phyloP scores from a whole-genome alignment of 78 protist genomes.

The Dictyostelium firmibasis region DNA sequence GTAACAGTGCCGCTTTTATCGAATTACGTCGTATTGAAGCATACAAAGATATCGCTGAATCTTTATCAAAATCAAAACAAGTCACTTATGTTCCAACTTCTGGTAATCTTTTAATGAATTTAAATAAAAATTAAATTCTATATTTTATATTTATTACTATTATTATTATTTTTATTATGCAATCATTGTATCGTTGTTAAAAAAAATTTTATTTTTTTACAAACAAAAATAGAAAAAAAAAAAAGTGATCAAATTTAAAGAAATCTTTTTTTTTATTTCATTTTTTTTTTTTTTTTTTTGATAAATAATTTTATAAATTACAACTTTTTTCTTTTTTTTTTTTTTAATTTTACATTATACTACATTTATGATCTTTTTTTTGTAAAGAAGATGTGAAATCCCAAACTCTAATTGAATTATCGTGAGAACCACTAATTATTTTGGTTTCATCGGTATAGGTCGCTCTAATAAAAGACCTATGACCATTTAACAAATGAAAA shows the following conservation, averaged over 20 bases:
- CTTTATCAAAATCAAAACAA: constrained; percentile 45
- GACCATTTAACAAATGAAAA: background rate
- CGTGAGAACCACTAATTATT: constrained; percentile 32
- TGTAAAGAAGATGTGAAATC: background rate
- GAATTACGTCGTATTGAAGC: constrained; percentile 84
- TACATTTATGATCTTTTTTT: constrained; percentile 9
- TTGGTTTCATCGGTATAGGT: constrained; percentile 44
- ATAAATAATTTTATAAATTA: too few relatives aligned
- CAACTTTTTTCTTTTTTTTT: background rate
- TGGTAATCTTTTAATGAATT: constrained; percentile 47
- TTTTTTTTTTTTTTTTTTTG: too few relatives aligned
- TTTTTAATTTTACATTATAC: background rate
- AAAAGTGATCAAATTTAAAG: too few relatives aligned
- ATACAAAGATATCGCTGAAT: constrained; percentile 74
- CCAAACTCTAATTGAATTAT: constrained; percentile 16
- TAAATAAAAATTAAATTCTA: constrained; percentile 16
- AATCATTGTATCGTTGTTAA: too few relatives aligned
- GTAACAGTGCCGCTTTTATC: constrained; percentile 70
- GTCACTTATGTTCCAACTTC: constrained; percentile 65
- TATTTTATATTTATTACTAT: too few relatives aligned
- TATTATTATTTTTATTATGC: too few relatives aligned
- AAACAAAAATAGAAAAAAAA: too few relatives aligned
- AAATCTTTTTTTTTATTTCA: too few relatives aligned
- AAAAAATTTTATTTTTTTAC: too few relatives aligned
- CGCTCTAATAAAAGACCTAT: constrained; percentile 6